Percentiles rank a stretch among this genome's conserved stretches.
These are phyloP conservation scores for Gentiana dahurica DNA, from an alignment of 257 asterid species.

Conservation along the genomic window DNA sequence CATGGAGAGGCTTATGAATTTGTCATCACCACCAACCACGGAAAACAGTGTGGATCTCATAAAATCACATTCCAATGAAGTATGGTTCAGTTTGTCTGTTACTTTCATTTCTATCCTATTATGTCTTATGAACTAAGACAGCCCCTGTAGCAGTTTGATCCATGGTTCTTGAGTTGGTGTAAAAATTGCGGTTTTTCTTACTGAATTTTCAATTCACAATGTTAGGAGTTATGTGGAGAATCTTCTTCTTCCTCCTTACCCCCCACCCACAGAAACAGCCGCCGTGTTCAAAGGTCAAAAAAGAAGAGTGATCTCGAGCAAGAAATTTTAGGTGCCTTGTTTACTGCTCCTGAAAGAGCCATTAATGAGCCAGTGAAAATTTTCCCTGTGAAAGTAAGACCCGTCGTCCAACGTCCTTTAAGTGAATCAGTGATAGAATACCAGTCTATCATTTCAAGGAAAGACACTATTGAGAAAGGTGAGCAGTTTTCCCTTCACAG, in stretches of 20 bases:
- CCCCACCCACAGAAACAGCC: not conserved
- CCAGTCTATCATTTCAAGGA: conserved; percentile 39
- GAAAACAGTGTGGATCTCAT: conserved; percentile 52
- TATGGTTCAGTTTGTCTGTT: conserved; percentile 16
- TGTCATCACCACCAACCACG: conserved; percentile 42
- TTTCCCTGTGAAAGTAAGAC: conserved; percentile 13
- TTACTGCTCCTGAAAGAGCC: conserved; percentile 27
- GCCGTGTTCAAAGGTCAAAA: conserved; percentile 11
- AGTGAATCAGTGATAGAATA: conserved; percentile 29
- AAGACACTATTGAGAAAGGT: conserved; percentile 29
- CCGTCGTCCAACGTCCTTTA: conserved; percentile 39
- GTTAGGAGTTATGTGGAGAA: not conserved
- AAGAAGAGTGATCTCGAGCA: conserved; percentile 25
- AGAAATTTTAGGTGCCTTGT: conserved; percentile 49
- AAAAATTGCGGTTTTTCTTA: not conserved
- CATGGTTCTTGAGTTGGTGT: not conserved
- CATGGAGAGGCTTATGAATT: conserved; percentile 55
- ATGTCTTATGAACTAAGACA: too few species aligned
- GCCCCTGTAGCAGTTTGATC: not conserved
- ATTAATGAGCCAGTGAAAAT: conserved; percentile 17
- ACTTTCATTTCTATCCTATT: too few species aligned
- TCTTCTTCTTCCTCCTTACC: not conserved
- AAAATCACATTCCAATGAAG: conserved; percentile 28
- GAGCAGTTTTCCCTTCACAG: conserved; percentile 14
- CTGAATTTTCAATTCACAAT: not conserved